Base-by-base conservation (phyloP, 2,329 filamentous ascomycete species). In the Talaromyces sp. region DNA sequence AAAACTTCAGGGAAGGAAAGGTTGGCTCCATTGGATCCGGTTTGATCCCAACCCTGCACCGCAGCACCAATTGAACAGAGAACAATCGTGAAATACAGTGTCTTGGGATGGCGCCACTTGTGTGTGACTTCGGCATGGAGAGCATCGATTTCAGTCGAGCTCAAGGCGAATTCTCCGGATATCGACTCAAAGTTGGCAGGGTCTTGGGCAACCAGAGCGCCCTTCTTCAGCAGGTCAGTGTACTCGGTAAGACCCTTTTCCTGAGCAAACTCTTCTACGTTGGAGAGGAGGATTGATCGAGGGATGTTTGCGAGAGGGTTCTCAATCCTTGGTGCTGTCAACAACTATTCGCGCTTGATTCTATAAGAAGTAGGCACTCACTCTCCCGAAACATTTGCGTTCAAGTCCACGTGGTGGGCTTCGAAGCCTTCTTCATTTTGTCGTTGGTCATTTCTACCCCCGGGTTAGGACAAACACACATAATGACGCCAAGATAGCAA, bases 21-120 rank as follows among this genome's bases (percentile, higher is more conserved):
- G 61, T 85, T 85, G 45, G 83, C 83, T 4, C 82, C 83, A 67
- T 84, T 85, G 25, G 79, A 79, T n/a, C 81, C 82, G 6, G 82
- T 83, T 71, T 84, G 82, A 74, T 83, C 82, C 82, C 82, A 84
- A 31, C 79, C 79, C 76, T 86, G 83, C 0, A 84, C 80, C 7
- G 82, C 82, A 59, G 83, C 82, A 47, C 80, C 83, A 51, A 85
- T 78, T 1, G 82, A 84, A 69, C 82, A 84, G 17, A 84, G 76
- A 53, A 82, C 78, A 67, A 85, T 82, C 6, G 81, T 83, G 65
- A 81, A 78, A 70, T 84, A 85, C 7, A 85, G 74, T 8, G 78
- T 67, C 54, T 66, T 69, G 1, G 84, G 82, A 67, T 85, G 83
- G 13, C 77, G 77, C 83, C 83, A 85, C 66, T 81, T 81, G 69